Percentiles rank a stretch among this genome's conserved stretches.
These are phyloP conservation scores for Cryphonectria nitschkei DNA, from an alignment of 2,329 filamentous ascomycete genomes.

Conservation along the genomic window DNA sequence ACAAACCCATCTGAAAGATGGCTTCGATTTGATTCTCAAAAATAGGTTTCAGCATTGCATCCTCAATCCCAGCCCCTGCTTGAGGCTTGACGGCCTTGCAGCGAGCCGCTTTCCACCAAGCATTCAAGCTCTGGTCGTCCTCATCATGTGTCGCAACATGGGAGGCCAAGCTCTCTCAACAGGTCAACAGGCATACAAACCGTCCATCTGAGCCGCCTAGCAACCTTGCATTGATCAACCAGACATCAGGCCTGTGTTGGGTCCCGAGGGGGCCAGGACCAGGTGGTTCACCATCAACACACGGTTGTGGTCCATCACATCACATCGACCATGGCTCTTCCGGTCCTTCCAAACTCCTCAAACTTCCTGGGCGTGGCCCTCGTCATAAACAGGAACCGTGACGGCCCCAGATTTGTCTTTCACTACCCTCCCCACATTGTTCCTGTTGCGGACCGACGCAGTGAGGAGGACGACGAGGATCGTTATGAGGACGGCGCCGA, in stretches of 20 bases:
- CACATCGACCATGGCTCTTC: constrained; percentile 48
- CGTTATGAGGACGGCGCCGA: constrained; percentile 44
- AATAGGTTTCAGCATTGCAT: not conserved
- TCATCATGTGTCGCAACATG: constrained; percentile 3
- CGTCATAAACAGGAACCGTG: constrained; percentile 73
- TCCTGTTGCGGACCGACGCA: constrained; percentile 43
- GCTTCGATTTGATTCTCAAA: not conserved
- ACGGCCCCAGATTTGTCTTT: constrained; percentile 82
- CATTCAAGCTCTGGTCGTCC: not conserved
- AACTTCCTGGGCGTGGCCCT: constrained; percentile 73
- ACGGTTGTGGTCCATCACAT: not conserved
- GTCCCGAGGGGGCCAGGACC: too few species aligned
- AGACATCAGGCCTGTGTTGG: too few species aligned
- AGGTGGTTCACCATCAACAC: too few species aligned
- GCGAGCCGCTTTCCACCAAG: not conserved
- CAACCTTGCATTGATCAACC: not conserved
- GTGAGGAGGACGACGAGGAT: constrained; percentile 46
- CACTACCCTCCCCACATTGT: constrained; percentile 75
- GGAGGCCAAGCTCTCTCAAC: not conserved
- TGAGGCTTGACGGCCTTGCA: not conserved
- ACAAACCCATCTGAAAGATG: not conserved
- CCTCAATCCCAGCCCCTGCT: not conserved
- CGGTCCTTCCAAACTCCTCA: constrained; percentile 53
- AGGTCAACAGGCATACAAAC: not conserved
- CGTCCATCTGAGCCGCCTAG: not conserved